Evolutionary conservation across 805 yeast genomes (phyloP).

Genomic region (Teunomyces panamensis): DNA sequence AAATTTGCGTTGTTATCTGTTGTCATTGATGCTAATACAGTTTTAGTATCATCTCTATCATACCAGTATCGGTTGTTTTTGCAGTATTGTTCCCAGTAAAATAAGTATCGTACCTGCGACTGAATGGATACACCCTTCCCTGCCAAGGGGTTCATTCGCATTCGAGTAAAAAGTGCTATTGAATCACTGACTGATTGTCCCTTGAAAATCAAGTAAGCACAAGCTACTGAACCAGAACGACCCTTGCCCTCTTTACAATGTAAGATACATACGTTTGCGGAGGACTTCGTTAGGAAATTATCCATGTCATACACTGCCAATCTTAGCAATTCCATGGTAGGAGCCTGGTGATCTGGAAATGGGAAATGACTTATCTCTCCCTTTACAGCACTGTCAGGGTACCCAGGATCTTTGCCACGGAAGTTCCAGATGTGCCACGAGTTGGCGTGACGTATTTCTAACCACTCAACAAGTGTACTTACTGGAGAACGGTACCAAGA

Average conservation of each 20-base stretch:
- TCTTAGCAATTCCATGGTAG: constrained; percentile 56
- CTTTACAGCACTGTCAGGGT: constrained; percentile 36
- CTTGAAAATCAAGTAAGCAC: constrained; percentile 51
- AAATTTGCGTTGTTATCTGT: background rate
- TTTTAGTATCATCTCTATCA: background rate
- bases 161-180: constrained; percentile 47
- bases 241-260: constrained; percentile 96
- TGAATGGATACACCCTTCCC: constrained; percentile 68
- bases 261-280: constrained; percentile 56
- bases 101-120: constrained; percentile 66
- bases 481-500: constrained; percentile 52
- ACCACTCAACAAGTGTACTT: constrained; percentile 43
- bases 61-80: background rate
- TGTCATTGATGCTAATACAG: background rate
- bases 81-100: constrained; percentile 43
- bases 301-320: constrained; percentile 44
- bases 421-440: constrained; percentile 77
- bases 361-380: constrained; percentile 45
- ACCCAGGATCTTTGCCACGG: constrained; percentile 51
- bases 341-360: constrained; percentile 76
- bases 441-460: constrained; percentile 37
- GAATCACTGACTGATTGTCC: constrained; percentile 42
- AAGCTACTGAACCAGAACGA: constrained; percentile 73
- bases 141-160: constrained; percentile 54
- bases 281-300: constrained; percentile 30